Conservation (phyloP, 1,139 yeast species). For the Yamadazyma triangularis region DNA sequence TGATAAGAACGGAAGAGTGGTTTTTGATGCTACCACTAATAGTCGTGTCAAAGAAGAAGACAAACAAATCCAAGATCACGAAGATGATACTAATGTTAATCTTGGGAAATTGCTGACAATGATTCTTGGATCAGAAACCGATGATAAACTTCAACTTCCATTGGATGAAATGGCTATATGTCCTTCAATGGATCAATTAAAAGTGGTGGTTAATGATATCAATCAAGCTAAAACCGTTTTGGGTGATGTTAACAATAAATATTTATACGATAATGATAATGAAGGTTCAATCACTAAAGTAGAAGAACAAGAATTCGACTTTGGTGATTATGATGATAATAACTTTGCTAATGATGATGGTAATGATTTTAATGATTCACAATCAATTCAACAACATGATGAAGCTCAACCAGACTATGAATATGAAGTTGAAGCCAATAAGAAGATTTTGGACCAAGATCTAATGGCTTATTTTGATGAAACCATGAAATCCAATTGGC, state of each 20-base stretch:
- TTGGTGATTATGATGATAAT: slow-evolving; percentile 28
- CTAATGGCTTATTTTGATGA: slow-evolving; percentile 79
- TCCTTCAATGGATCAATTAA: slow-evolving; percentile 58
- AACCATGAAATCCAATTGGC: slow-evolving; percentile 67
- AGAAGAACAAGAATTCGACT: slow-evolving; percentile 18
- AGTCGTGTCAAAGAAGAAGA: slow-evolving; percentile 15
- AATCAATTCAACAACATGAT: slow-evolving; percentile 9
- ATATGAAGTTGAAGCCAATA: slow-evolving; percentile 16
- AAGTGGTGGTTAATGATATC: slow-evolving; percentile 55
- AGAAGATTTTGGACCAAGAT: slow-evolving; percentile 55
- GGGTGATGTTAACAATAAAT: slow-evolving; percentile 41
- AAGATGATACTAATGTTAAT: slow-evolving; percentile 14
- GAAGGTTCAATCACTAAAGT: slow-evolving; percentile 12
- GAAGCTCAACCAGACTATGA: slow-evolving; percentile 5
- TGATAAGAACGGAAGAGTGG: slow-evolving; percentile 56
- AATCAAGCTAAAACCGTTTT: slow-evolving; percentile 51
- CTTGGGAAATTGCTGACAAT: slow-evolving; percentile 15
- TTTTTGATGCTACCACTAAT: slow-evolving; percentile 52
- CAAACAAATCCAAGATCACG: slow-evolving; percentile 9
- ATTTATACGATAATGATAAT: slow-evolving; percentile 11
- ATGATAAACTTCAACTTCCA: slow-evolving; percentile 30
- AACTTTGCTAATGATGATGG: slow-evolving; percentile 24
- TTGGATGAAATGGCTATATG: slow-evolving; percentile 48
- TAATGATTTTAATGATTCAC: slow-evolving; percentile 18
- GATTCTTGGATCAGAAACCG: slow-evolving; percentile 20